A percentile compares a stretch with the other conserved stretches of the same genome.
phyloP scores from a whole-genome alignment of 2,329 filamentous ascomycete genomes.

The Trichoderma sp. region DNA sequence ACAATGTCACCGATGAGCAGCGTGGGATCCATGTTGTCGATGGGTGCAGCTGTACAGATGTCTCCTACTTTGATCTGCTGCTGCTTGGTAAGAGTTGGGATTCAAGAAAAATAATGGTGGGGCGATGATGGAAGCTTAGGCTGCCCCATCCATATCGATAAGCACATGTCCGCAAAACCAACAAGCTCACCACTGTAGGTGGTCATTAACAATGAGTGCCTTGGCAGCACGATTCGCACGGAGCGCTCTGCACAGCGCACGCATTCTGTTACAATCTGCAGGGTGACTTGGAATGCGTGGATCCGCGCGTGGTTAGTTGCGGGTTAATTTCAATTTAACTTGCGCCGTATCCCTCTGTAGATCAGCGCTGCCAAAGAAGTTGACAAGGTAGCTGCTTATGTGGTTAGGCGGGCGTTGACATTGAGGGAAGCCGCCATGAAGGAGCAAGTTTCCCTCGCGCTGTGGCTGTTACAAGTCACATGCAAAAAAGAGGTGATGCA shows the following conservation, averaged over 20 bases:
- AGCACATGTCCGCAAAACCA: neutral
- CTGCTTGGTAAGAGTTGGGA: neutral
- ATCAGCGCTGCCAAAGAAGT: neutral
- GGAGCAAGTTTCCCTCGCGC: neutral
- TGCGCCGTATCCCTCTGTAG: neutral
- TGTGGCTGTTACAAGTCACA: neutral
- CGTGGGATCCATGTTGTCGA: slow-evolving; percentile 39
- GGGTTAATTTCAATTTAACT: neutral
- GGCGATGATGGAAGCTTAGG: neutral
- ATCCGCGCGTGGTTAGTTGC: neutral
- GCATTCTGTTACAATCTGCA: neutral
- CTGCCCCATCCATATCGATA: slow-evolving; percentile 7
- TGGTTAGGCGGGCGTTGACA: neutral
- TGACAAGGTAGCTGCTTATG: too few relatives aligned
- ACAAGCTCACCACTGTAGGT: neutral
- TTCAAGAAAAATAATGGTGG: slow-evolving; percentile 10
- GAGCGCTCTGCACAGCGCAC: neutral
- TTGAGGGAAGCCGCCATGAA: neutral
- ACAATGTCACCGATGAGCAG: slow-evolving; percentile 74
- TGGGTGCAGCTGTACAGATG: neutral
- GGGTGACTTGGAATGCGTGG: neutral
- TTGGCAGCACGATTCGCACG: neutral
- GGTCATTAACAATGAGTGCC: neutral
- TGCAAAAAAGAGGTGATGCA: neutral
- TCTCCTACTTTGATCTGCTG: neutral